Conservation (phyloP, 2,329 filamentous ascomycete genomes). For the Cladophialophora psammophila region DNA sequence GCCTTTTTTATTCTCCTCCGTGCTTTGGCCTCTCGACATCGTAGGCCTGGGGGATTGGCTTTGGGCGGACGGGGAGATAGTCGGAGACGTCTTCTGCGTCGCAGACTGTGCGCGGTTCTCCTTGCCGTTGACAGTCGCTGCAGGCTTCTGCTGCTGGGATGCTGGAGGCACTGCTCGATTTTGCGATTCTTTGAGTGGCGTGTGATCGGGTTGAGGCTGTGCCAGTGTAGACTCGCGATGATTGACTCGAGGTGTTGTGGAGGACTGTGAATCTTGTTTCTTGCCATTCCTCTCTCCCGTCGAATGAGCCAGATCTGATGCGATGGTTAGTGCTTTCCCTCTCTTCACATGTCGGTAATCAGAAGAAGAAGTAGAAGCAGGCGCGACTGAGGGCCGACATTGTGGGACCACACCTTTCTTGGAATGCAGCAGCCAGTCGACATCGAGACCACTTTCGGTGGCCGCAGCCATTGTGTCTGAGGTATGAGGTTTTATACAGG, state of each 20-base stretch:
- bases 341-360: neutral
- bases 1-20: conserved; percentile 30
- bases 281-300: conserved; percentile 41
- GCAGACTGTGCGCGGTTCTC: conserved; percentile 17
- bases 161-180: conserved; percentile 16
- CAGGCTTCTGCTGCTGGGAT: conserved; percentile 16
- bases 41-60: conserved; percentile 27
- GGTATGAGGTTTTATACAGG: neutral
- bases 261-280: conserved; percentile 30
- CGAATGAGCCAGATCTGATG: conserved; percentile 30
- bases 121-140: conserved; percentile 26
- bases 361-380: neutral
- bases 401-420: conserved; percentile 71
- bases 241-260: conserved; percentile 35
- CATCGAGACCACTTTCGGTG: conserved; percentile 69
- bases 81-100: conserved; percentile 16
- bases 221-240: conserved; percentile 34
- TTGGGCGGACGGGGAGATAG: neutral
- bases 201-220: conserved; percentile 22
- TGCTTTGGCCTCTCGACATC: conserved; percentile 25
- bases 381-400: conserved; percentile 2
- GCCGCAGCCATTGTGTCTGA: conserved; percentile 64
- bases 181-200: conserved; percentile 38
- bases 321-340: conserved; percentile 14
- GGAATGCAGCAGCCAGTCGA: conserved; percentile 88